These are phyloP conservation scores for Rhododendron vialii DNA, from an alignment of 148 eudicot species.

Conservation along the genomic window DNA sequence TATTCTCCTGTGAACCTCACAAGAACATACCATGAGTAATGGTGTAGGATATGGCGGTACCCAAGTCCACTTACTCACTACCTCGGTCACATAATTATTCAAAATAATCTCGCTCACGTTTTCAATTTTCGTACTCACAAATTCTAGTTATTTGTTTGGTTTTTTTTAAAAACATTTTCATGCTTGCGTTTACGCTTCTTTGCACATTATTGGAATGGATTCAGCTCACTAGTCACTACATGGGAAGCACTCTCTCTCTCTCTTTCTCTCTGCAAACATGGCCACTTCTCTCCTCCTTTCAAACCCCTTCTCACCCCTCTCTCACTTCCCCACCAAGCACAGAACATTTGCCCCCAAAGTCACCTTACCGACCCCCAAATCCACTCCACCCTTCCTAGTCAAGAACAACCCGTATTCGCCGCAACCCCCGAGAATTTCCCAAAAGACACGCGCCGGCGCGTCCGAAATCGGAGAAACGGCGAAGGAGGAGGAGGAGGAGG, in stretches of 20 bases:
- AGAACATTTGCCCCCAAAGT: background rate
- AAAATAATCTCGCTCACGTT: no score
- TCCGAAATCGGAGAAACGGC: conserved; percentile 37
- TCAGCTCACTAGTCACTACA: no score
- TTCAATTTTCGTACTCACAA: rapidly evolving
- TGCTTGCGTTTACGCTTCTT: no score
- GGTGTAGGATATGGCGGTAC: no score
- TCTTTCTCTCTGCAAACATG: conserved; percentile 29
- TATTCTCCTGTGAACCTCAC: no score
- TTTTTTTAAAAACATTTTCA: no score
- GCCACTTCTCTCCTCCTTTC: conserved; percentile 55
- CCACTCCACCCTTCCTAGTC: background rate
- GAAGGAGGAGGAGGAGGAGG: background rate
- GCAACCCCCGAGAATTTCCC: conserved; percentile 9
- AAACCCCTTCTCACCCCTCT: conserved; percentile 27
- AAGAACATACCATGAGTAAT: no score
- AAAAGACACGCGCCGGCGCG: conserved; percentile 23
- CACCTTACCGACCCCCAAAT: background rate
- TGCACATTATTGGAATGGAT: no score
- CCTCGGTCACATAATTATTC: no score
- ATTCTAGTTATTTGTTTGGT: no score
- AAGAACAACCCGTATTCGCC: conserved; percentile 3
- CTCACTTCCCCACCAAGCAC: conserved; percentile 23
- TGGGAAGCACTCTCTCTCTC: no score
- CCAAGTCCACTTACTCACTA: no score